These are phyloP conservation scores for Meyerozyma smithsonii DNA, from an alignment of 1,139 yeast genomes.

Conservation along the genomic window DNA sequence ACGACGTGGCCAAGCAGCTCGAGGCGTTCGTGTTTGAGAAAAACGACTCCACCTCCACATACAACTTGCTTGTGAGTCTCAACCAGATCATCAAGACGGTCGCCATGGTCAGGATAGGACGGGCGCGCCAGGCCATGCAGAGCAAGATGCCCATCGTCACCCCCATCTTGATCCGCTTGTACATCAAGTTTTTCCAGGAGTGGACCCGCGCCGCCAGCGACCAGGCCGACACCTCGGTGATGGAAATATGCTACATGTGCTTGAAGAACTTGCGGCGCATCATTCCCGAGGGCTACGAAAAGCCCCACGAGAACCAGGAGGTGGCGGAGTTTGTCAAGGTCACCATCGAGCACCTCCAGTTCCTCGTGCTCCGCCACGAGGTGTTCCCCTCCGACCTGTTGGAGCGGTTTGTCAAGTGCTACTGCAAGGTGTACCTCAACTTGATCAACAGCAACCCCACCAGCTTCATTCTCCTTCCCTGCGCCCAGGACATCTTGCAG, in stretches of 20 bases:
- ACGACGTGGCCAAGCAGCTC: constrained; percentile 41
- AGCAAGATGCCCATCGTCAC: constrained; percentile 60
- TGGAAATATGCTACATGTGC: constrained; percentile 74
- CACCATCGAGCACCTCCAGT: constrained; percentile 57
- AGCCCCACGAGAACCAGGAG: constrained; percentile 56
- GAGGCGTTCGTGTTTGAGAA: constrained; percentile 43
- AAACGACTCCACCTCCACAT: constrained; percentile 47
- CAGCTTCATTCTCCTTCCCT: constrained; percentile 65
- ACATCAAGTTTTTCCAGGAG: constrained; percentile 51
- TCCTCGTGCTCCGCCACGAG: constrained; percentile 51
- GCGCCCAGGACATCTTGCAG: constrained; percentile 54
- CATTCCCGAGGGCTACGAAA: constrained; percentile 72
- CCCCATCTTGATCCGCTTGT: constrained; percentile 55
- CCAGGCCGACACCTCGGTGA: constrained; percentile 31
- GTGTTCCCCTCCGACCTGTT: constrained; percentile 49
- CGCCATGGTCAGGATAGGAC: constrained; percentile 75
- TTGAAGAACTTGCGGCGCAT: constrained; percentile 71
- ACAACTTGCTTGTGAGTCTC: constrained; percentile 60
- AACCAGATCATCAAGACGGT: constrained; percentile 75
- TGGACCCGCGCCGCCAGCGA: constrained; percentile 45
- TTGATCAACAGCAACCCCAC: constrained; percentile 59
- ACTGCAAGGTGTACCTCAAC: constrained; percentile 66
- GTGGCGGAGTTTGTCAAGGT: constrained; percentile 56
- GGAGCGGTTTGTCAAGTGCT: constrained; percentile 69
- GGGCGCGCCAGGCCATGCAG: constrained; percentile 76